Evolutionary conservation across 805 yeast species (phyloP), one percentile per base, ranked within the genome.

Genomic region (Lachancea kluyveri): DNA sequence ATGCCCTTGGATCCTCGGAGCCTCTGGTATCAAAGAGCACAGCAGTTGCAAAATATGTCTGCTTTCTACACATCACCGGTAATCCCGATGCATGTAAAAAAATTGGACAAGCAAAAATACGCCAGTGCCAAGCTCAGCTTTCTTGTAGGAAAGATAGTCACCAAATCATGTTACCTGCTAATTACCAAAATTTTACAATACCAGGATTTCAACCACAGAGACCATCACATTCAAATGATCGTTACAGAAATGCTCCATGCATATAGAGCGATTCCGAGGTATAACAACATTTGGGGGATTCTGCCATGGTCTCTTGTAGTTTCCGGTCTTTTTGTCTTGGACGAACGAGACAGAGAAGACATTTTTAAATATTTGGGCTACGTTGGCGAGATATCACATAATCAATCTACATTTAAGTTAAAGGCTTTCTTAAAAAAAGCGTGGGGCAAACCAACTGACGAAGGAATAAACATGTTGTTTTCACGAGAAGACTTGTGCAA

Each of bases 261-360:
- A 9, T 24, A 34, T 28, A 27, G 30, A 9, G 29, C 26, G 20
- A 40, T 42, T 8, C 46, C 46, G 2, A 28, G 22, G 8, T 33
- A 31, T 6, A 28, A 35, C 29, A 24, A 28, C 12, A 36, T 39
- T 12, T 42, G 46, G 46, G 41, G 43, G 2, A 39, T 42, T 15
- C 20, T 42, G 19, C 22, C 33, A 3, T 42, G 46, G 46, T 28
- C 46, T 4, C 26, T 40, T 8, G 32, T 35, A 9, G 14, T 35
- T 6, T 31, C 37, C 13, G 46, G 46, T 10, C 30, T 36, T n/a
- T 42, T 42, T 28, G 38, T 35, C 2, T 17, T 28, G 8, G 26
- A 39, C 6, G 28, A 32, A 7, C 13, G 14, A 8, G 33, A 37
- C 11, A 37, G 37, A 24, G 23, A 18, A 11, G 13, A 21, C 11